Base-by-base conservation (phyloP, 164 flowering plant species). In the Sedum album region DNA sequence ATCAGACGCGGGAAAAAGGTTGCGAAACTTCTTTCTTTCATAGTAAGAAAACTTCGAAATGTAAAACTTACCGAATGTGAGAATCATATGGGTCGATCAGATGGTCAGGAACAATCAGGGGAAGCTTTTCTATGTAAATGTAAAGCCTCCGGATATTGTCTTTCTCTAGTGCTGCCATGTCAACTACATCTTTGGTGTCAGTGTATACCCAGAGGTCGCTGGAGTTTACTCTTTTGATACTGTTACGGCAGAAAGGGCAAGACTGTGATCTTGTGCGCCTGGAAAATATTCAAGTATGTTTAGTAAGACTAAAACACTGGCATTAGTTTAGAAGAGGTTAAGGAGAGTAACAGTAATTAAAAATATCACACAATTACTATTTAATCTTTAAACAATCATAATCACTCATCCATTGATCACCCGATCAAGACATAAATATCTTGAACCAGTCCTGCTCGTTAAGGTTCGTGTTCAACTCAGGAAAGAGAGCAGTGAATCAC, bases 181-280 rank as follows among this genome's bases (percentile, higher is more conserved):
- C 96, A 0, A 88, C 77, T 42, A 82, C 69, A 62, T 89, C 96
- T 75, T 73, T 83, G 81, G 77, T 73, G 70, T 85, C 91, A 9
- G 84, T 82, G 51, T 71, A 79, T 44, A 89, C 78, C 96, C 96
- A 89, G 13, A 89, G 87, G 73, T 89, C 96, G 39, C 89, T 82
- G 0, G 96, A 89, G 74, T 85, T 82, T 65, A 87, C 93, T 69
- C 93, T 84, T 81, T 88, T 85, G 5, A 89, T 84, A 77, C 83
- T 82, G 76, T 86, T 85, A 2, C 96, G 89, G 64, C 93, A 89
- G 69, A 89, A 89, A 20, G 96, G 96, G 76, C 96, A 89, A 1
- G 96, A 89, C 73, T 85, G 84, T 20, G 96, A 89, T 67, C 88
- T 81, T 28, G 82, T 30, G 67, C 85, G 79, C 96, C 96, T 89